Percentiles rank a stretch among this genome's conserved stretches.
Conservation (phyloP, 2,329 filamentous ascomycete species). For the Colletotrichum siamense region DNA sequence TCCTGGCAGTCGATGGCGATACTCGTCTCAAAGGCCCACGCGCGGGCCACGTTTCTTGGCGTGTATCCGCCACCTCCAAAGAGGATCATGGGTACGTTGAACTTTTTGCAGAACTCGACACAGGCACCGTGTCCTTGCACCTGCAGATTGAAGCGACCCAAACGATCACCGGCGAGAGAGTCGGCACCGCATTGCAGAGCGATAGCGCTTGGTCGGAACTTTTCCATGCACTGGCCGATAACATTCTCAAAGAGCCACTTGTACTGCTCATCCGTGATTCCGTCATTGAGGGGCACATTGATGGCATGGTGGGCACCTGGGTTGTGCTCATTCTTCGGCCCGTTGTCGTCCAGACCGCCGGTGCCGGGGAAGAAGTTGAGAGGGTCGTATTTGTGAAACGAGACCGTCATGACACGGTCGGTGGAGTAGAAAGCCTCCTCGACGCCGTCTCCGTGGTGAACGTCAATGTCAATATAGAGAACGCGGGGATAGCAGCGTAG, state of each 20-base stretch:
- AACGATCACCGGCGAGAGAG: conserved; percentile 88
- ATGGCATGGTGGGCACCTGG: conserved; percentile 87
- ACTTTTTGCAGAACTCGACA: conserved; percentile 84
- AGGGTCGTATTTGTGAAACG: conserved; percentile 95
- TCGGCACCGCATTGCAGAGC: conserved; percentile 96
- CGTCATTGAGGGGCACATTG: conserved; percentile 89
- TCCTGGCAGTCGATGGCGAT: conserved; percentile 81
- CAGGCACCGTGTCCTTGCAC: conserved; percentile 94
- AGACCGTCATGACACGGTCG: conserved; percentile 89
- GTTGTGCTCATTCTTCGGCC: conserved; percentile 82
- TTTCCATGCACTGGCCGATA: conserved; percentile 77
- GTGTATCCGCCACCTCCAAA: conserved; percentile 97
- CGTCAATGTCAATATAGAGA: conserved; percentile 93
- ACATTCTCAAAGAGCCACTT: conserved; percentile 82
- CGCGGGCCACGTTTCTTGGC: conserved; percentile 91
- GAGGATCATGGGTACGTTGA: conserved; percentile 82
- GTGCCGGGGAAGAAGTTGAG: conserved; percentile 87
- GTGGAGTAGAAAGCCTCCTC: conserved; percentile 92
- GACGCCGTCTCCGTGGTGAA: conserved; percentile 90
- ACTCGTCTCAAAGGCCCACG: conserved; percentile 96
- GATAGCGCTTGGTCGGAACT: conserved; percentile 88
- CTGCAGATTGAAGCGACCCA: conserved; percentile 96
- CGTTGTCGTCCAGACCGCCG: conserved; percentile 84
- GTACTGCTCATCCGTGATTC: conserved; percentile 91
- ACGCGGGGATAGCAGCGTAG: conserved; percentile 83